These are phyloP conservation scores for Chamaenerion angustifolium DNA, from an alignment of 345 rosid species.

Conservation along the genomic window DNA sequence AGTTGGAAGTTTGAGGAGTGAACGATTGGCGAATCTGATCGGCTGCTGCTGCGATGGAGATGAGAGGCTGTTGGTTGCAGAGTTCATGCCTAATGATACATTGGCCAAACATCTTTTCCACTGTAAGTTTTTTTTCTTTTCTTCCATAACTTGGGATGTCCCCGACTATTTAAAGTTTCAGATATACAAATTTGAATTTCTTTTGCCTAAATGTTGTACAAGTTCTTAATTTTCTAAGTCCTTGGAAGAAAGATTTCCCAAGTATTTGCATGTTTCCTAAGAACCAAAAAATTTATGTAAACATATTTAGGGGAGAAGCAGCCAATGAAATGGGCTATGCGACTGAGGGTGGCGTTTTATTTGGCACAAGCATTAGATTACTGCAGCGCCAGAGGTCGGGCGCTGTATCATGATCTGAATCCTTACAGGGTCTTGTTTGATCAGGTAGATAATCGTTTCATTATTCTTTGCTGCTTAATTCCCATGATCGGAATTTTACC, in stretches of 20 bases:
- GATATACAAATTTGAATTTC: no score
- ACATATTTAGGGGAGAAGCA: slow-evolving; percentile 93
- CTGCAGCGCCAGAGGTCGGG: slow-evolving; percentile 79
- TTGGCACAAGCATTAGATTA: slow-evolving; percentile 88
- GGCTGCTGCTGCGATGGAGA: slow-evolving; percentile 89
- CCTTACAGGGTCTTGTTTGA: slow-evolving; percentile 91
- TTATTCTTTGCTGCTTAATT: neutral
- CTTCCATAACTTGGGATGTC: no score
- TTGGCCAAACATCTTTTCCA: slow-evolving; percentile 95
- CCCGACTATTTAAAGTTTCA: no score
- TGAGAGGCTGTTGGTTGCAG: slow-evolving; percentile 79
- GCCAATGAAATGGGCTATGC: slow-evolving; percentile 99
- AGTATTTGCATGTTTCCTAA: no score
- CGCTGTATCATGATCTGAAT: slow-evolving; percentile 89
- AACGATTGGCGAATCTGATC: slow-evolving; percentile 66
- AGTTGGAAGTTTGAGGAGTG: slow-evolving; percentile 81
- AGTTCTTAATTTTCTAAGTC: no score
- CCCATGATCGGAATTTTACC: no score
- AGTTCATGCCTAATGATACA: slow-evolving; percentile 90
- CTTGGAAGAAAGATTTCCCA: no score
- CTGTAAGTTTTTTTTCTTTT: slow-evolving; percentile 31
- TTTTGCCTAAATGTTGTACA: neutral
- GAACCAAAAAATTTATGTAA: no score
- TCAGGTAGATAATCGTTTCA: slow-evolving; percentile 32
- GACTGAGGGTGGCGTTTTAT: slow-evolving; percentile 78